These are phyloP conservation scores for Thraustochytrium sp. DNA, from an alignment of 352 stramenopile species.

Conservation along the genomic window DNA sequence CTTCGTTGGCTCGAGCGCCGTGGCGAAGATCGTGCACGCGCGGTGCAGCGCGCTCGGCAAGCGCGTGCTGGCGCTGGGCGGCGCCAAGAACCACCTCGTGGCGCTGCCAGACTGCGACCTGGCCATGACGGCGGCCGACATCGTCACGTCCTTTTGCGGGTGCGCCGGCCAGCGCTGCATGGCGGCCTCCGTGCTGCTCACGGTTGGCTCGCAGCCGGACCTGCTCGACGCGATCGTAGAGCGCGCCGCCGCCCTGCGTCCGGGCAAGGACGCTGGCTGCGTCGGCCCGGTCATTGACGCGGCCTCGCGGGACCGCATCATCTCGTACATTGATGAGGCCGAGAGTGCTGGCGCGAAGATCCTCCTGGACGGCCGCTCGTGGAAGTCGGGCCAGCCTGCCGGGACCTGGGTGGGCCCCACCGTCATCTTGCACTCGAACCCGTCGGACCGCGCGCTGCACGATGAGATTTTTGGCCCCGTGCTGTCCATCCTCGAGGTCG, in stretches of 20 bases:
- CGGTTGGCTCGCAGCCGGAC: constrained; percentile 47
- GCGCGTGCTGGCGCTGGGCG: constrained; percentile 85
- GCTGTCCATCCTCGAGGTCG: constrained; percentile 75
- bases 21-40: constrained; percentile 84
- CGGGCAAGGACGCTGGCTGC: constrained; percentile 79
- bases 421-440: constrained; percentile 80
- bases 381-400: constrained; percentile 53
- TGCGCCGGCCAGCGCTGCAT: constrained; percentile 93
- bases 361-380: constrained; percentile 81
- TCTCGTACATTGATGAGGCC: constrained; percentile 85
- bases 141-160: constrained; percentile 88
- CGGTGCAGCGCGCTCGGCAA: constrained; percentile 82
- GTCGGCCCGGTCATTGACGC: constrained; percentile 91
- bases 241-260: constrained; percentile 72
- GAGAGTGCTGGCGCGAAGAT: constrained; percentile 72
- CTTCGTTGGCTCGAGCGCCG: constrained; percentile 87
- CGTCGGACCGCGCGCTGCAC: constrained; percentile 73
- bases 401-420: constrained; percentile 65
- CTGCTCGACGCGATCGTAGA: constrained; percentile 76
- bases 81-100: constrained; percentile 96
- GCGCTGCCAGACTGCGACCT: constrained; percentile 85
- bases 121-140: constrained; percentile 82
- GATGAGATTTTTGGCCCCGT: constrained; percentile 97
- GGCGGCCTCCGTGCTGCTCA: constrained; percentile 87
- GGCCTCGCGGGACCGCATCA: constrained; percentile 78